These are phyloP conservation scores for Capsicum rhomboideum DNA, from an alignment of 257 asterid species.

Conservation along the genomic window DNA sequence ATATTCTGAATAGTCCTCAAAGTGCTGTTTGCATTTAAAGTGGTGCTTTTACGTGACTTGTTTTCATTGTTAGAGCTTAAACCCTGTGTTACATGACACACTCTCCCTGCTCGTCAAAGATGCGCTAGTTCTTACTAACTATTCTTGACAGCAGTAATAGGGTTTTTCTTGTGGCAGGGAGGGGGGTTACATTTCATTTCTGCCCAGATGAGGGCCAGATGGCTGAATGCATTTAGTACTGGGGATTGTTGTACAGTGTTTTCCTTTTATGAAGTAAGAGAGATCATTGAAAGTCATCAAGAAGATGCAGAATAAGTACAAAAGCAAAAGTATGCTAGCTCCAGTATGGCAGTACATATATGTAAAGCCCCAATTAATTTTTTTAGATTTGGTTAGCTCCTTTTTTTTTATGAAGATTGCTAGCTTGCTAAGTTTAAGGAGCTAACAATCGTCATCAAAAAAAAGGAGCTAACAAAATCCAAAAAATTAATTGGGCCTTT, in stretches of 20 bases:
- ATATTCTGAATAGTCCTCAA: background rate
- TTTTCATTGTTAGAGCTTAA: background rate
- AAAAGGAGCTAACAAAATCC: background rate
- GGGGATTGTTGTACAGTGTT: background rate
- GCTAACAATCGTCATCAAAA: too few species aligned
- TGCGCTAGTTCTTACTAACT: background rate
- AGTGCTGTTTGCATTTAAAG: background rate
- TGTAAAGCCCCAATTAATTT: too few species aligned
- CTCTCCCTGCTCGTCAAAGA: background rate
- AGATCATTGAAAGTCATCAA: background rate
- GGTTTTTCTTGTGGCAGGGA: background rate
- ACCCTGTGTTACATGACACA: background rate
- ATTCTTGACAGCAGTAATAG: background rate
- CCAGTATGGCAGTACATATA: background rate
- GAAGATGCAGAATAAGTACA: background rate
- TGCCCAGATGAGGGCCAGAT: background rate
- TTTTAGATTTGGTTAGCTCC: too few species aligned
- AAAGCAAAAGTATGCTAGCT: background rate
- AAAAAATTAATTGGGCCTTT: background rate
- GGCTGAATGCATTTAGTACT: background rate
- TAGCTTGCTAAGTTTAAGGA: background rate
- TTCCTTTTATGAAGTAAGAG: background rate
- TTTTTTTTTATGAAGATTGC: too few species aligned
- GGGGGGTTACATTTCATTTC: background rate
- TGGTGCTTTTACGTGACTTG: background rate